Evolutionary conservation across 108 stramenopile species (phyloP), one percentile per base, ranked within the genome.

Genomic region (Aurantiochytrium sp.): DNA sequence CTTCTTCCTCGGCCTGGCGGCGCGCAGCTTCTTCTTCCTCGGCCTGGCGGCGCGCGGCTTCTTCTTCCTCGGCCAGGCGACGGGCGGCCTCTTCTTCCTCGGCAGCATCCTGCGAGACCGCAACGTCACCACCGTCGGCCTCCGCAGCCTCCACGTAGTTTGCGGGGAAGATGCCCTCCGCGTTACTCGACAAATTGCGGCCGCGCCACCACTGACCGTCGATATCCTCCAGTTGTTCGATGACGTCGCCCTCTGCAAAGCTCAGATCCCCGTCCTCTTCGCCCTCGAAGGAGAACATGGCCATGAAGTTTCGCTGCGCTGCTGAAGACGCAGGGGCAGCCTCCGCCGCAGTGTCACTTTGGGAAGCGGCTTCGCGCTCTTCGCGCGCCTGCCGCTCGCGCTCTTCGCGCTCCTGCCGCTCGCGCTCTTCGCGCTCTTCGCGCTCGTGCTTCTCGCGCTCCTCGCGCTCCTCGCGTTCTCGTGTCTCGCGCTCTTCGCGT

Each of bases 161-260:
- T 81, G 39, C 45, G 6, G 73, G 73, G 24, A 81, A 81, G 39
- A 48, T 81, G 2, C 73, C 73, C 45, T 81, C 73, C 6, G 17
- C 24, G 8, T 48, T 15, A n/a, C 19, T 81, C 24, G 42, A 12
- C 10, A 48, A 21, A 30, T 81, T 81, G n/a, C 73, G 39, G 1
- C 73, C 73, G 6, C 24, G 73, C 73, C 73, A 81, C 73, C 73
- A 81, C 42, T 81, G 39, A 12, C 45, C 73, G 30, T 81, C 73
- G 24, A 81, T 22, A 24, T 81, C 73, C 45, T 81, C 73, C 10
- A 81, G n/a, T 12, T 48, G 15, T 24, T 48, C 73, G 39, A 81
- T 81, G 2, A 48, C 12, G 24, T 81, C 73, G 21, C 45, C 73
- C n/a, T 41, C 42, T 81, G 39, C 39, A 24, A 81, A 48, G 12